Base-by-base conservation (phyloP, 306 rosid genomes). In the Cucurbita pepo region DNA sequence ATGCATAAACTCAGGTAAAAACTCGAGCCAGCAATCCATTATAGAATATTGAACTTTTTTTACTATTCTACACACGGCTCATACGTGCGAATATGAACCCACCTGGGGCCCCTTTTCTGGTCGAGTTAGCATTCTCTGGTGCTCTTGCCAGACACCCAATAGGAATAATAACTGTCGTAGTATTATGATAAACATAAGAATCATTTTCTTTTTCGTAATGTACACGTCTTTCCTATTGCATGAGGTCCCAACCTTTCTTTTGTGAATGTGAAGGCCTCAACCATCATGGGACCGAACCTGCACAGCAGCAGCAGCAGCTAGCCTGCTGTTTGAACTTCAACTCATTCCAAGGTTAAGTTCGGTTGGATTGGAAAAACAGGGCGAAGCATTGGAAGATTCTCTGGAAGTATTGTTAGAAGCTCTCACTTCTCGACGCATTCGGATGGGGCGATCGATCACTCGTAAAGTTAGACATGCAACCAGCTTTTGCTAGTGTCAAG, bases 261-360 rank as follows among this genome's bases (percentile, higher is more conserved):
- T 58, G 30, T 56, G 8, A 57, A 16, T 62, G 34, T 55, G 71
- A 83, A 93, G 98, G 84, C 97, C 98, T 72, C 97, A 93, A 70
- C 98, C 98, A 52, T 88, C 97, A 51, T 88, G 96, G 98, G 98
- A 93, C 56, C 97, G 97, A 3, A 93, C 98, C 15, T 93, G 97
- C 71, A 93, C 98, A 0, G 97, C 97, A 0, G 97, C 91, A 11
- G 98, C 98, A 0, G 97, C 91, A 0, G 82, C 78, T 36, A 88
- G 89, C 78, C 82, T 90, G 66, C 94, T 93, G 76, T 84, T 79
- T 7, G 98, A 90, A 85, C 86, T 93, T 74, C 90, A 93, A 64
- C 77, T 77, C 62, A 85, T 90, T 83, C 86, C 90, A 4, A 79
- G 72, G 71, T 86, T 86, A 65, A 83, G 83, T 74, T 77, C 87